phyloP scores from a whole-genome alignment of 768 basidiomycete species.

The Mrakia blollopis region DNA sequence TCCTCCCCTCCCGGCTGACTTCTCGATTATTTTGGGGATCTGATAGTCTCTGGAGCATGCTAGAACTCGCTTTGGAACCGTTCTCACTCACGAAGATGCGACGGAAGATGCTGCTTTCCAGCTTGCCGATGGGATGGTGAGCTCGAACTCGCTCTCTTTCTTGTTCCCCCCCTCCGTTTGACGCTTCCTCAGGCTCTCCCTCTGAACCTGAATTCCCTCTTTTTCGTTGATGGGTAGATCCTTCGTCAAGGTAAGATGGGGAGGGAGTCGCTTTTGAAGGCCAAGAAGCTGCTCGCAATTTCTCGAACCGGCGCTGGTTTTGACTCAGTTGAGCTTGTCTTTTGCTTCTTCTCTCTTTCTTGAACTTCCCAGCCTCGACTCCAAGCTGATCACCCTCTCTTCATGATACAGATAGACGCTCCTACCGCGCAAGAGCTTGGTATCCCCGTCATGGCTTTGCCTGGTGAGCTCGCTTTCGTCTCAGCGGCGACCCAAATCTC shows the following conservation, averaged over 20 bases:
- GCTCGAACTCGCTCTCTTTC: not conserved
- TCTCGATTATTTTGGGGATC: not conserved
- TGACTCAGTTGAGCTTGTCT: not conserved
- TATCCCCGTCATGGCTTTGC: conserved; percentile 3
- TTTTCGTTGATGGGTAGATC: not conserved
- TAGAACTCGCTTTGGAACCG: not conserved
- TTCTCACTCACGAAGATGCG: conserved; percentile 10
- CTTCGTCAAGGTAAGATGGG: conserved; percentile 18
- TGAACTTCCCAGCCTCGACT: not conserved
- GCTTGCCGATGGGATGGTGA: conserved; percentile 6
- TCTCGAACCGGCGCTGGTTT: not conserved
- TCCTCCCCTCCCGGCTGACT: not conserved
- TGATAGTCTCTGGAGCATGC: not conserved
- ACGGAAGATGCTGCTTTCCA: not conserved
- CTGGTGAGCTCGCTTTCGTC: not conserved
- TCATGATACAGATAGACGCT: not conserved
- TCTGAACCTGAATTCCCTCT: not conserved
- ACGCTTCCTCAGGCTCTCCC: not conserved
- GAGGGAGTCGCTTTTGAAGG: not conserved
- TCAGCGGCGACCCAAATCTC: not conserved
- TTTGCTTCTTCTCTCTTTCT: not conserved
- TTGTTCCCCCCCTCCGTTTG: not conserved
- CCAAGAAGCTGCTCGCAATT: not conserved
- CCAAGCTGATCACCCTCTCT: not conserved
- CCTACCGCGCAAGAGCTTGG: not conserved